Conservation (phyloP, 441 rosid species). For the Croton setiger region DNA sequence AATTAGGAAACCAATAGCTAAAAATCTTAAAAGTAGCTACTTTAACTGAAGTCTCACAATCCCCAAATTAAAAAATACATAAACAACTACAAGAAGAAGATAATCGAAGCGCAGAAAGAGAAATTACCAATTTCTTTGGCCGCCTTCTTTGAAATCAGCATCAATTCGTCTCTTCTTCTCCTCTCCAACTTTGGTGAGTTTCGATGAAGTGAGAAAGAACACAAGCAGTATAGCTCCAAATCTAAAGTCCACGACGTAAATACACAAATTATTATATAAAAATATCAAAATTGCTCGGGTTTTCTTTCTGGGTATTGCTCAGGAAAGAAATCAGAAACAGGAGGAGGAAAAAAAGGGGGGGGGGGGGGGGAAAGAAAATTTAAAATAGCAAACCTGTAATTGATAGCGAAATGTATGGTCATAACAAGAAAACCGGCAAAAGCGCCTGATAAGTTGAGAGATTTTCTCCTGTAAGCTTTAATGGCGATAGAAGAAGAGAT, state of each 20-base stretch:
- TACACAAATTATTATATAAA: not conserved
- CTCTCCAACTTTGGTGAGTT: slow-evolving; percentile 83
- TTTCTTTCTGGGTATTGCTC: not conserved
- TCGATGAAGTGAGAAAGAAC: slow-evolving; percentile 80
- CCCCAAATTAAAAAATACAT: too few relatives aligned
- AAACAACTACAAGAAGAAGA: not conserved
- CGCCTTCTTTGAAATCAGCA: slow-evolving; percentile 85
- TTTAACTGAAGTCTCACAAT: too few relatives aligned
- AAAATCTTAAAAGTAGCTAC: too few relatives aligned
- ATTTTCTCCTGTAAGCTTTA: slow-evolving; percentile 65
- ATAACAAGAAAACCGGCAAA: slow-evolving; percentile 72
- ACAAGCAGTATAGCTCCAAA: slow-evolving; percentile 73
- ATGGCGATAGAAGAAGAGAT: slow-evolving; percentile 52
- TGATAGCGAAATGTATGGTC: slow-evolving; percentile 61
- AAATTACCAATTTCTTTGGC: slow-evolving; percentile 85
- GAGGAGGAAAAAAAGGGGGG: too few relatives aligned
- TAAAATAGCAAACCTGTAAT: slow-evolving; percentile 45
- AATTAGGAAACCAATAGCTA: too few relatives aligned
- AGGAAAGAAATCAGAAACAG: not conserved
- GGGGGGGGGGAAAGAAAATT: too few relatives aligned
- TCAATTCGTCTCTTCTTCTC: slow-evolving; percentile 74
- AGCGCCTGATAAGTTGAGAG: slow-evolving; percentile 79
- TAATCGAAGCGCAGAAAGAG: not conserved
- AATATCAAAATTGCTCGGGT: not conserved
- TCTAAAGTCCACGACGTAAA: slow-evolving; percentile 30